Conservation (phyloP, 1,139 yeast species). For the Dujonia santamariae region DNA sequence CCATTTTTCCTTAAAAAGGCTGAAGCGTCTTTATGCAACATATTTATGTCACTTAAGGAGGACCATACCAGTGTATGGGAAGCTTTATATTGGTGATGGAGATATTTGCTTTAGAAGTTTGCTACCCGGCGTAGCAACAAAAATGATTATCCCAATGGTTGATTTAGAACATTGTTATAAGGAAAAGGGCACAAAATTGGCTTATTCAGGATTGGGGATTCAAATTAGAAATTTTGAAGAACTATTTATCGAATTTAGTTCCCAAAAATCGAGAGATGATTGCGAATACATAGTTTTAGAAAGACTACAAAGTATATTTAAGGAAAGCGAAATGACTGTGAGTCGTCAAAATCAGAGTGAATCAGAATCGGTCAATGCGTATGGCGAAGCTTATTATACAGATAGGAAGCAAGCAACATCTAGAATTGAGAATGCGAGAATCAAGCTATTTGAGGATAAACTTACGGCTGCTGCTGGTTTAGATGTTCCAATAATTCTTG, state of each 20-base stretch:
- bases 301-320: constrained; percentile 20
- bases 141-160: constrained; percentile 76
- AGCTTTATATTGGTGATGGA: constrained; percentile 65
- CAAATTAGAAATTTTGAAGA: constrained; percentile 75
- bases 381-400: constrained; percentile 4
- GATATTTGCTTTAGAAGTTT: constrained; percentile 76
- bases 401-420: constrained; percentile 16
- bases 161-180: constrained; percentile 68
- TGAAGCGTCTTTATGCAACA: constrained; percentile 55
- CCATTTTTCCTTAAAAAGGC: constrained; percentile 62
- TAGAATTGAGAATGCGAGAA: constrained; percentile 46
- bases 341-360: constrained; percentile 10
- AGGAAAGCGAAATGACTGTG: constrained; percentile 28
- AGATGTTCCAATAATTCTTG: constrained; percentile 64
- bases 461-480: constrained; percentile 57
- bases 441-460: constrained; percentile 61
- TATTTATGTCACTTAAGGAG: constrained; percentile 71
- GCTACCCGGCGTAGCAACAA: constrained; percentile 73
- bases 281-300: constrained; percentile 55
- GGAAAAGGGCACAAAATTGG: constrained; percentile 50
- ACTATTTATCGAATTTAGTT: constrained; percentile 70
- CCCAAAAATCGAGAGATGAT: constrained; percentile 67
- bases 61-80: constrained; percentile 78
- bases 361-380: constrained; percentile 4
- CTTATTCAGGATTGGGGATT: constrained; percentile 65